A percentile compares a stretch with the other conserved stretches of the same genome.
Conservation (phyloP, 768 basidiomycete genomes). For the Tricholoma matsutake region DNA sequence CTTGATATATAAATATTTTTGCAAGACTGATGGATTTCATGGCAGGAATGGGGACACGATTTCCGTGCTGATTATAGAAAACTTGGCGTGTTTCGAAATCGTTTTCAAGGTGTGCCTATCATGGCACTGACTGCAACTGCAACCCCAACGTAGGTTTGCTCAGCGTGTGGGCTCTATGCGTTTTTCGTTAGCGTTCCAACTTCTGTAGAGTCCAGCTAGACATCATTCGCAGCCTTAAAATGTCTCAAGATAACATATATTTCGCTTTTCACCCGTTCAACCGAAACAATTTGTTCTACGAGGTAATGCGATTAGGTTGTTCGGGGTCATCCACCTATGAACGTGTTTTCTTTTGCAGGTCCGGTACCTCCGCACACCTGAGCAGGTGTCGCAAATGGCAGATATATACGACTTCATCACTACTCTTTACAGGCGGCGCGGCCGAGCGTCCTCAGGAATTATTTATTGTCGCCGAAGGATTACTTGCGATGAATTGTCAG, state of each 20-base stretch:
- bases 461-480: constrained; percentile 71
- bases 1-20: background rate
- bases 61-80: constrained; percentile 73
- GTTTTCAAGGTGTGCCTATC: constrained; percentile 69
- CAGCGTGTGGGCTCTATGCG: background rate
- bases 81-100: constrained; percentile 66
- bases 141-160: constrained; percentile 53
- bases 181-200: background rate
- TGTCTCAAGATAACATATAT: constrained; percentile 54
- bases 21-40: background rate
- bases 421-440: constrained; percentile 56
- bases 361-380: constrained; percentile 55
- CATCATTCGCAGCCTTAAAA: constrained; percentile 63
- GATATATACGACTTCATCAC: constrained; percentile 67
- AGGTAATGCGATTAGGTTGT: constrained; percentile 40
- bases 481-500: constrained; percentile 66
- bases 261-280: constrained; percentile 79
- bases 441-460: constrained; percentile 63
- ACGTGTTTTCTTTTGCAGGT: constrained; percentile 40
- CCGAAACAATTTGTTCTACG: constrained; percentile 75
- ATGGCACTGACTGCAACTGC: constrained; percentile 89
- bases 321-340: background rate
- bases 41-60: constrained; percentile 82
- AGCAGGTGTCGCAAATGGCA: constrained; percentile 53
- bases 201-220: constrained; percentile 64